Conservation (phyloP, 805 yeast species). For the Kockiozyma suomiensis region DNA sequence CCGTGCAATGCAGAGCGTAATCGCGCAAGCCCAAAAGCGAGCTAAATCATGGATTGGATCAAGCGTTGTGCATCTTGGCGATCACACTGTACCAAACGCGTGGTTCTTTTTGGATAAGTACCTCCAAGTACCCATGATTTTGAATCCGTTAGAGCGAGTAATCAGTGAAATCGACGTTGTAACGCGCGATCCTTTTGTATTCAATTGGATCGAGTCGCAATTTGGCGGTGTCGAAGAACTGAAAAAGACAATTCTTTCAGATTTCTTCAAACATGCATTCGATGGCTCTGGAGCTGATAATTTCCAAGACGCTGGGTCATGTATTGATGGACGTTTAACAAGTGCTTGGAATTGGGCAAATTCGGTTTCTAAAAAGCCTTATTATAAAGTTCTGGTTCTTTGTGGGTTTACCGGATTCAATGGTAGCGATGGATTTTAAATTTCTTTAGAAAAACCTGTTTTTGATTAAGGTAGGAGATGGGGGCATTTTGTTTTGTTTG, state of each 20-base stretch:
- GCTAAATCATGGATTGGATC: constrained; percentile 75
- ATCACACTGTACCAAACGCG: constrained; percentile 82
- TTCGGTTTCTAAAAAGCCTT: constrained; percentile 65
- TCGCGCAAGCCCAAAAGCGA: constrained; percentile 63
- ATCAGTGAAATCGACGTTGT: constrained; percentile 58
- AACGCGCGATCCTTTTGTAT: constrained; percentile 52
- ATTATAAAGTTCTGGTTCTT: constrained; percentile 61
- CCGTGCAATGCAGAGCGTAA: constrained; percentile 69
- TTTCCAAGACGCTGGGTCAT: constrained; percentile 79
- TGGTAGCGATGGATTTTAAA: constrained; percentile 63
- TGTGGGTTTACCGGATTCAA: constrained; percentile 77
- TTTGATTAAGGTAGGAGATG: no score
- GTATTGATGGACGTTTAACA: constrained; percentile 80
- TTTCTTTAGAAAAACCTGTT: no score
- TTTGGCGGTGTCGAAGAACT: constrained; percentile 60
- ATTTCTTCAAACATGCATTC: constrained; percentile 56
- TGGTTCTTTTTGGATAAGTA: constrained; percentile 77
- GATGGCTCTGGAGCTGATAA: constrained; percentile 85
- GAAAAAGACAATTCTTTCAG: constrained; percentile 48
- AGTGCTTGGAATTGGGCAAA: constrained; percentile 86
- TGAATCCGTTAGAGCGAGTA: constrained; percentile 70
- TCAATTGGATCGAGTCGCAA: constrained; percentile 58
- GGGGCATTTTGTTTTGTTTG: no score
- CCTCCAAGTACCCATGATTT: constrained; percentile 74
- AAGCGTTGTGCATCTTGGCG: constrained; percentile 78